Evolutionary conservation across 129 eudicot genomes (phyloP), one percentile per base, ranked within the genome.

Genomic region (Lonicera japonica): DNA sequence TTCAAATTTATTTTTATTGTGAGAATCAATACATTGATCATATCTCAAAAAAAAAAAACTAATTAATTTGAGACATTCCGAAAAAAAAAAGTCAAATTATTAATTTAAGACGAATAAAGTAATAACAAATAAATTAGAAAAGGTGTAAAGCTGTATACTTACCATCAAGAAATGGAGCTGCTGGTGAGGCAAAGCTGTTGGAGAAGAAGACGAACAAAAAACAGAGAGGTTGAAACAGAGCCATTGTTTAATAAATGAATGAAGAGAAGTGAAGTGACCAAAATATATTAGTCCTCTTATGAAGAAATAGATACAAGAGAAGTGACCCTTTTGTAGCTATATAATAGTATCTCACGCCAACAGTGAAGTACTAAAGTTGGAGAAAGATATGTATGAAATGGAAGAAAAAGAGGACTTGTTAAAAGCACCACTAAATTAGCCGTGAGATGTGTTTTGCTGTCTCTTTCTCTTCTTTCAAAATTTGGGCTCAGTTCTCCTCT

Each of bases 11-110:
- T 2, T 29, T 29, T 1, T 29, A 29, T 29, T 6, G 36, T 29
- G 36, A 1, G 36, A 29, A 1, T 29, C 36, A 6, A 6, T 29
- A 29, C 36, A 29, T 1, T 29, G 2, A 29, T 29, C 6, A 29
- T 29, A 6, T 29, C 36, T 29, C 6, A 6, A 29, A 29, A 29
- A 29, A 29, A 74, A 80, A 45, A 66, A 6, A n/a, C 84, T 80
- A 0, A n/a, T 60, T 60, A 54, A 79, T 74, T 55, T 46, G 77
- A 80, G 77, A 79, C 25, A 70, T 70, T 36, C 77, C 80, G 48
- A 79, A n/a, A n/a, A n/a, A n/a, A n/a, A n/a, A n/a, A n/a, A n/a
- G 57, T 3, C 80, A 79, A 58, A 29, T 6, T 29, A 29, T 29
- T 65, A 48, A 47, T 79, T 79, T 11, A 77, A 80, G 2, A 70